Evolutionary conservation across 352 stramenopile species (phyloP).

Genomic region (Phytophthora sansomeana): DNA sequence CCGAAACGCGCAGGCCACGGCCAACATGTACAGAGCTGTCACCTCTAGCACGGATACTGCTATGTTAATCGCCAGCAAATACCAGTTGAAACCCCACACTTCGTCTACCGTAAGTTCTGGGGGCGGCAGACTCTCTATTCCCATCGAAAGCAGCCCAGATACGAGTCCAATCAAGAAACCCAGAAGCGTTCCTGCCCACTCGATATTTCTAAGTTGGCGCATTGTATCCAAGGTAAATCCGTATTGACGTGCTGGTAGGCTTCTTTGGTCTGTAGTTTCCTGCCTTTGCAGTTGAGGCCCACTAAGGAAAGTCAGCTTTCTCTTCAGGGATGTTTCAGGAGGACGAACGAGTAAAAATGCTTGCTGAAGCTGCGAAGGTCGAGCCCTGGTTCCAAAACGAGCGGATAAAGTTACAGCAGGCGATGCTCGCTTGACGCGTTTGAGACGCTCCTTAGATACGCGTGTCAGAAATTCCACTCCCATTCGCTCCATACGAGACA

Average conservation of each 20-base stretch:
- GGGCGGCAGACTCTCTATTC: conserved; percentile 39
- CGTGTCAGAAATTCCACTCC: conserved; percentile 49
- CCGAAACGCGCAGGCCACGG: conserved; percentile 50
- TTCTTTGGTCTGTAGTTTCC: not conserved
- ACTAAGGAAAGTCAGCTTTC: not conserved
- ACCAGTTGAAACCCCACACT: conserved; percentile 33
- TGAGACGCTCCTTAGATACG: conserved; percentile 47
- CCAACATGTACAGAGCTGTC: conserved; percentile 47
- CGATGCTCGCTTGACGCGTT: conserved; percentile 18
- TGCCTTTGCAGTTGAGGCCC: not conserved
- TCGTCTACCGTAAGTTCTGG: conserved; percentile 19
- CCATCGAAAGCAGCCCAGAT: conserved; percentile 49
- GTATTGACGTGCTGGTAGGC: conserved; percentile 16
- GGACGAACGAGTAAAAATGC: not conserved
- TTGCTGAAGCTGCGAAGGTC: conserved; percentile 17
- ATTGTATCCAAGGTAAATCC: conserved; percentile 41
- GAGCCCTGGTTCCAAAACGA: conserved; percentile 7
- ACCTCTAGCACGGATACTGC: conserved; percentile 60
- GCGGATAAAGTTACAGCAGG: conserved; percentile 15
- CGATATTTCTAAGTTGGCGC: conserved; percentile 40
- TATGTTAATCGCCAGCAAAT: conserved; percentile 53
- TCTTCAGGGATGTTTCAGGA: not conserved
- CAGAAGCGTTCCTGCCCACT: conserved; percentile 34
- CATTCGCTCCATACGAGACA: conserved; percentile 52
- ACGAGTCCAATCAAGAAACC: conserved; percentile 40